Conservation (phyloP, 2,329 filamentous ascomycete genomes). For the Fusarium hainanense region DNA sequence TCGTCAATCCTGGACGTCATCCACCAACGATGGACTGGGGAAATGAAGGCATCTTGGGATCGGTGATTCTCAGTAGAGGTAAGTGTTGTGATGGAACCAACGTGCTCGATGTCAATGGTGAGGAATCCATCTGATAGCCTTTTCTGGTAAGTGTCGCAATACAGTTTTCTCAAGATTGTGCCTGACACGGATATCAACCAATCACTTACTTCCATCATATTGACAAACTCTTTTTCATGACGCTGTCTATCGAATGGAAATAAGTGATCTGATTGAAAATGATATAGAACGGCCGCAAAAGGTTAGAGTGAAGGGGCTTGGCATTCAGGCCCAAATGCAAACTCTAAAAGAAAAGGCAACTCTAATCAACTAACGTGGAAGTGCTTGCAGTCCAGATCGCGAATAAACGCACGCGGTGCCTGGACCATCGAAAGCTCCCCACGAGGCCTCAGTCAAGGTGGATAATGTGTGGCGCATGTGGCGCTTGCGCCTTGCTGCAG, state of each 20-base stretch:
- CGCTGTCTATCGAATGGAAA: conserved; percentile 1
- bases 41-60: not conserved
- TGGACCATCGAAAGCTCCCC: not conserved
- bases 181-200: conserved; percentile 8
- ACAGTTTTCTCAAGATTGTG: conserved; percentile 11
- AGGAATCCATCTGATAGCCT: conserved; percentile 20
- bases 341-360: conserved; percentile 6
- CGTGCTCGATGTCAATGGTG: not conserved
- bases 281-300: conserved; percentile 12
- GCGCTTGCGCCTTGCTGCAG: conserved; percentile 13
- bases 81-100: not conserved
- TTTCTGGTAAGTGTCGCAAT: conserved; percentile 10
- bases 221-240: not conserved
- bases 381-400: conserved; percentile 13
- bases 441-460: not conserved
- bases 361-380: conserved; percentile 13
- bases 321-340: conserved; percentile 30
- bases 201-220: conserved; percentile 2
- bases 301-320: conserved; percentile 26
- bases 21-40: not conserved
- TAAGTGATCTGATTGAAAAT: not conserved
- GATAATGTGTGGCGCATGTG: conserved; percentile 19
- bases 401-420: conserved; percentile 20
- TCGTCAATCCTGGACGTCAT: conserved; percentile 23
- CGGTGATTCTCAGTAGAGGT: not conserved